Evolutionary conservation across 805 yeast genomes (phyloP).

Genomic region (Metschnikowia aberdeeniae): DNA sequence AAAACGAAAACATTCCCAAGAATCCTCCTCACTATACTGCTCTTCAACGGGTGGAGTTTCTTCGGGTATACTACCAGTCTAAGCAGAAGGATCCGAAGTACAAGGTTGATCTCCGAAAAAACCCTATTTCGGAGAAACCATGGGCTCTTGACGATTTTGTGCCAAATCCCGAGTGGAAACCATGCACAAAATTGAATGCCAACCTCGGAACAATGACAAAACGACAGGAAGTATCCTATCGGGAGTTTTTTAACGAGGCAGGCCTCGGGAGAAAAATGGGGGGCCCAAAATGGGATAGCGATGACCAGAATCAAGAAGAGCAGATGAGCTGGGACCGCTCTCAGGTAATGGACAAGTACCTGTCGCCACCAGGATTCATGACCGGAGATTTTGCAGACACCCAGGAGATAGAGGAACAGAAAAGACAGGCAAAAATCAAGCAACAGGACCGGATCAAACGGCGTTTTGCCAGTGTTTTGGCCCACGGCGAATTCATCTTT

Average conservation of each 20-base stretch:
- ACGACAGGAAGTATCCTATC: slow-evolving; percentile 16
- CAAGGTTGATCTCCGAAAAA: slow-evolving; percentile 23
- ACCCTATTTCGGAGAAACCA: slow-evolving; percentile 34
- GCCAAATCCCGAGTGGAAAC: slow-evolving; percentile 24
- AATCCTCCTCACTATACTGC: slow-evolving; percentile 24
- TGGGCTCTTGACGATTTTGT: slow-evolving; percentile 38
- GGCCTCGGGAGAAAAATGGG: slow-evolving; percentile 12
- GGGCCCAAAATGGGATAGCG: slow-evolving; percentile 18
- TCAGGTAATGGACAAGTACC: slow-evolving; percentile 35
- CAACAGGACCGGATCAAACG: slow-evolving; percentile 27
- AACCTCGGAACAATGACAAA: slow-evolving; percentile 20
- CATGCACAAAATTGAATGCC: slow-evolving; percentile 13
- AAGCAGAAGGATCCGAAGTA: slow-evolving; percentile 20
- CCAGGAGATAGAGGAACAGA: slow-evolving; percentile 26
- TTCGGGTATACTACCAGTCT: slow-evolving; percentile 22
- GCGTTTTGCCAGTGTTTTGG: slow-evolving; percentile 24
- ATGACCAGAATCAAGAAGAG: slow-evolving; percentile 9
- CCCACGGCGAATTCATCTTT: slow-evolving; percentile 33
- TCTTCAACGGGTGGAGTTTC: slow-evolving; percentile 30
- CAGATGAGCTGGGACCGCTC: slow-evolving; percentile 14
- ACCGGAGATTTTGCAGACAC: slow-evolving; percentile 34
- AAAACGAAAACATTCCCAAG: not conserved
- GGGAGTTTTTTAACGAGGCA: slow-evolving; percentile 17
- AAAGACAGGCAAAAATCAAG: slow-evolving; percentile 18
- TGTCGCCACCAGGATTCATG: slow-evolving; percentile 41